Evolutionary conservation across 352 stramenopile genomes (phyloP), one percentile per base, ranked within the genome.

Genomic region (Phytophthora podocarpi): DNA sequence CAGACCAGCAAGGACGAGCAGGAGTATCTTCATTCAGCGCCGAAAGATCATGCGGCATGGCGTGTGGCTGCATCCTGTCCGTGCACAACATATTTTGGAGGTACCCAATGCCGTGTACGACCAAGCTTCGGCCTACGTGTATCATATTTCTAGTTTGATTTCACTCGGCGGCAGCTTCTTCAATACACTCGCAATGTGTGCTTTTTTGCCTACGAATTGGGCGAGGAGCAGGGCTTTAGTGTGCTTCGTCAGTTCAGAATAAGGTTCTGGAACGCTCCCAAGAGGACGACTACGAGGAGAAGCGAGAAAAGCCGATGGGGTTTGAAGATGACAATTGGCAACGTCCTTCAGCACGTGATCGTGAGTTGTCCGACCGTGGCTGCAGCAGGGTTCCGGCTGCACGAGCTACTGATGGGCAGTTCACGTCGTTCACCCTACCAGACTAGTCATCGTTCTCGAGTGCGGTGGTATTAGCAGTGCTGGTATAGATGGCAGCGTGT

Each of bases 71-170:
- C 82, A 11, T 93, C 41, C 70, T 26, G 83, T 91, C 24, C 84
- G 86, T 7, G 66, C 74, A 15, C 75, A 89, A 59, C 77, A 90
- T 24, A 82, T 95, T 26, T 51, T 93, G 7, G 70, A 86, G 5
- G 72, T 93, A 11, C 86, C 93, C 71, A 90, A 92, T 53, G 60
- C 90, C 24, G 79, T 95, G 1, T 91, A 86, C 60, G 86, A 82
- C 5, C 86, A 95, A 63, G 72, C 78, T 3, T 85, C 72, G 32
- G 81, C 86, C 11, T 92, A 91, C 46, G 35, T 92, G 13, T 90
- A 90, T 64, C 87, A 93, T 60, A 71, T 95, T 24, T 74, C 79
- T 31, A 83, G 80, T 91, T 91, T 60, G 80, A 78, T 1, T 90
- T 90, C 49, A 72, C 81, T 39, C 61, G 73, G 4, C 70, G 72